phyloP scores from a whole-genome alignment of 495 filamentous ascomycete genomes.

The Halenospora varia region DNA sequence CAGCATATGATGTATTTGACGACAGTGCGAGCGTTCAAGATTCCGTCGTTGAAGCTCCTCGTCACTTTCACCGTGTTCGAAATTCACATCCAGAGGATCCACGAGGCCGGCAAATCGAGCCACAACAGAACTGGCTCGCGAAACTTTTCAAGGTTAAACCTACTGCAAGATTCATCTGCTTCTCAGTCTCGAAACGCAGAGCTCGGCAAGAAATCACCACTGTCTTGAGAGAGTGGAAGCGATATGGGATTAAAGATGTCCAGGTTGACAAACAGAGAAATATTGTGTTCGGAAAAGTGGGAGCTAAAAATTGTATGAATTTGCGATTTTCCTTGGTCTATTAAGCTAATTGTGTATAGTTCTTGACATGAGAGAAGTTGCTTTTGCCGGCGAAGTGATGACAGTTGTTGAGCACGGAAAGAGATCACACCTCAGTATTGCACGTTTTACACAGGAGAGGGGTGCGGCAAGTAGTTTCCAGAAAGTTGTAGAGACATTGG shows the following conservation, averaged over 20 bases:
- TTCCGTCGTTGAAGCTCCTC: slow-evolving; percentile 11
- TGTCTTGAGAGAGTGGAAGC: slow-evolving; percentile 72
- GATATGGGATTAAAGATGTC: slow-evolving; percentile 73
- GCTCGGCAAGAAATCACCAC: slow-evolving; percentile 70
- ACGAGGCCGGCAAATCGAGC: slow-evolving; percentile 43
- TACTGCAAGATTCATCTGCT: slow-evolving; percentile 64
- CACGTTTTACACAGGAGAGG: slow-evolving; percentile 79
- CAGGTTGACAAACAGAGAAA: slow-evolving; percentile 68
- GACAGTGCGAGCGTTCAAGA: slow-evolving; percentile 14
- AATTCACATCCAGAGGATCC: slow-evolving; percentile 9
- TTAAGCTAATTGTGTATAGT: slow-evolving; percentile 37
- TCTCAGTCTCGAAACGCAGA: slow-evolving; percentile 61
- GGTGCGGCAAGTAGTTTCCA: slow-evolving; percentile 85
- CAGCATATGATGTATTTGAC: slow-evolving; percentile 16
- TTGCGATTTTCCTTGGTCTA: slow-evolving; percentile 4
- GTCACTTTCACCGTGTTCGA: not conserved
- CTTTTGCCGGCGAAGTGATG: slow-evolving; percentile 79
- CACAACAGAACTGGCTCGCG: slow-evolving; percentile 77
- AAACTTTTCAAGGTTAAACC: slow-evolving; percentile 89
- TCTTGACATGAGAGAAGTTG: slow-evolving; percentile 70
- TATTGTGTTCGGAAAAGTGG: slow-evolving; percentile 72
- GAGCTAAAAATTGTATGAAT: slow-evolving; percentile 68
- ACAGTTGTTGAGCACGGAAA: slow-evolving; percentile 77
- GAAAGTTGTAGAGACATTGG: slow-evolving; percentile 71
- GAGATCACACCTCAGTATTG: slow-evolving; percentile 63